Base-by-base conservation (phyloP, 2,329 filamentous ascomycete genomes). In the Colletotrichum sp. region DNA sequence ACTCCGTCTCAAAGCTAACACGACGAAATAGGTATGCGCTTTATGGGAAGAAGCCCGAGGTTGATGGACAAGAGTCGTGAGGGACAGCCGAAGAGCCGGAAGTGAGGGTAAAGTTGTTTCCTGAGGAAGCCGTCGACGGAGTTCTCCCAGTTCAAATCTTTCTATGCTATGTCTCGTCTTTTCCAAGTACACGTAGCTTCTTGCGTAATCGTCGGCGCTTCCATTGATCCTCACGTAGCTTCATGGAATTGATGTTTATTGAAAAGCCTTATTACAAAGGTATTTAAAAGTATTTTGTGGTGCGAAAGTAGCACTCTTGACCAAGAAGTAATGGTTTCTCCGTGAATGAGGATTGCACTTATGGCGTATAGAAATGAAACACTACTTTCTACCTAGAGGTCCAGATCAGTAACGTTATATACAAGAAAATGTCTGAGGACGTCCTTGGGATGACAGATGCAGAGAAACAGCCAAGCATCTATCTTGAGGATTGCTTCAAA, bases 371-470 rank as follows among this genome's bases (percentile, higher is more conserved):
- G 1, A n/a, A 0, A 18, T 44, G 39, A 44, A 18, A n/a, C 39
- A 44, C 36, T 1, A 10, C 36, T 18, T 10, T 2, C 39, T n/a
- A n/a, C 2, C 10, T 6, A 44, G 16, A 44, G 16, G 16, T n/a
- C 8, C 16, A n/a, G 39, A 21, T 1, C 18, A 49, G 1, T n/a
- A 44, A 44, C 0, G 1, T 49, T 49, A 12, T 21, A 3, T 1
- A 21, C 3, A 21, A 0, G 2, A 7, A 49, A 12, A 21, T n/a
- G 5, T 49, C 18, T 49, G 10, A 4, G 9, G 18, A 44, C 44
- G 9, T 21, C 1, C 18, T 49, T 49, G 1, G 18, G 18, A n/a
- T 1, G 18, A 49, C 2, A 13, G 6, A 49, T n/a, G 10, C 3
- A 49, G 18, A 21, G 9, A 21, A 2, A 49, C 5, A n/a, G 10